Percentiles rank a stretch among this genome's conserved stretches.
Evolutionary conservation across 805 yeast genomes (phyloP).

Genomic region (Suhomyces tanzawaensis): DNA sequence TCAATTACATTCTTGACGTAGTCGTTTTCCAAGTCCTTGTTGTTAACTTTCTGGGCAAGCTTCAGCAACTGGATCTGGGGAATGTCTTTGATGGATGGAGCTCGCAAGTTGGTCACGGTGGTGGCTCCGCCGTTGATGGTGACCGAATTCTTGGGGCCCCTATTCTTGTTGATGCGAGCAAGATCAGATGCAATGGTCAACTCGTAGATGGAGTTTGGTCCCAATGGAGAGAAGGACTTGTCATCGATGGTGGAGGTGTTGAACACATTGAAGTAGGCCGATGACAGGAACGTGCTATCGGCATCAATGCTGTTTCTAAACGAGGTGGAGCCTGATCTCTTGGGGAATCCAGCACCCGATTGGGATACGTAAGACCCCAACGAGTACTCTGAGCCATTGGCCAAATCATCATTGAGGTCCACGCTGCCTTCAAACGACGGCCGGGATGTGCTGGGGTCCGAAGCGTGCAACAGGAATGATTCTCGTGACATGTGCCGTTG

Average conservation of each 20-base stretch:
- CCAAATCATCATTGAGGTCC: conserved; percentile 35
- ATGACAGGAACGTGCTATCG: conserved; percentile 29
- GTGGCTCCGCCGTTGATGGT: conserved; percentile 44
- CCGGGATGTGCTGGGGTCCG: conserved; percentile 9
- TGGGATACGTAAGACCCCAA: conserved; percentile 14
- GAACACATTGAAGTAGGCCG: conserved; percentile 22
- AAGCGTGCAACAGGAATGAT: background rate
- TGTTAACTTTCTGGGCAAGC: conserved; percentile 23
- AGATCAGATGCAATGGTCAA: conserved; percentile 60
- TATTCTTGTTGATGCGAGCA: conserved; percentile 34
- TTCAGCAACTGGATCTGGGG: conserved; percentile 67
- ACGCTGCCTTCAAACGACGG: conserved; percentile 22
- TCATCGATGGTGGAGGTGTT: conserved; percentile 19
- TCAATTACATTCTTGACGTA: conserved; percentile 18
- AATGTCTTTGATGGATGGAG: conserved; percentile 80
- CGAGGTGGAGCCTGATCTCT: conserved; percentile 15
- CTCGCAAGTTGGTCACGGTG: conserved; percentile 43
- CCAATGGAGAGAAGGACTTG: conserved; percentile 50
- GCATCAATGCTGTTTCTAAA: conserved; percentile 30
- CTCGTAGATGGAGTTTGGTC: conserved; percentile 76
- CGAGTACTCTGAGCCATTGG: conserved; percentile 23
- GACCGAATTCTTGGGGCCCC: conserved; percentile 33
- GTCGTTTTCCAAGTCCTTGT: conserved; percentile 17
- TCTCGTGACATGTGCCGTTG: conserved; percentile 2
- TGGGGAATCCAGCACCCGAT: conserved; percentile 7